Evolutionary conservation across 441 rosid genomes (phyloP).

Genomic region (Flueggea neowawraea): DNA sequence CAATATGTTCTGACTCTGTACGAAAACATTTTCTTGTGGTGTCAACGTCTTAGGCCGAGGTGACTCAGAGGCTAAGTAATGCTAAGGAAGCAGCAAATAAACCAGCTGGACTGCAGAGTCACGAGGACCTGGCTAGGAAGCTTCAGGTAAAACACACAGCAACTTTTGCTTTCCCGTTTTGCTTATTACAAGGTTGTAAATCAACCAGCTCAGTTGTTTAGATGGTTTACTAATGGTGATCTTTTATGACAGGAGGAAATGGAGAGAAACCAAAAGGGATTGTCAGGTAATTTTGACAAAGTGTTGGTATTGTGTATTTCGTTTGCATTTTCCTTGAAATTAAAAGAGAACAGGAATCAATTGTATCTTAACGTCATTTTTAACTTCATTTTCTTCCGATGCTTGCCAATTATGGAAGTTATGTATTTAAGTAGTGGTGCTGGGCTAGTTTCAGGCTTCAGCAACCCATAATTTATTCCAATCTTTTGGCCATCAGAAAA

Average conservation of each 20-base stretch:
- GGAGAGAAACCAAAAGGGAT: conserved; percentile 80
- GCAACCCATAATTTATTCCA: too few species aligned
- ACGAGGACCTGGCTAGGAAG: conserved; percentile 94
- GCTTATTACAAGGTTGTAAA: background rate
- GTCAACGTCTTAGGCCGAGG: conserved; percentile 65
- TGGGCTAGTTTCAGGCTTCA: background rate
- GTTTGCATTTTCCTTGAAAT: background rate
- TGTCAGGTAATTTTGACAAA: conserved; percentile 47
- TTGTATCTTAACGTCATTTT: background rate
- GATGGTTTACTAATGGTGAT: conserved; percentile 11
- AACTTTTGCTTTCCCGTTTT: background rate
- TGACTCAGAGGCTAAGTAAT: conserved; percentile 86
- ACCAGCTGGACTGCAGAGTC: conserved; percentile 67
- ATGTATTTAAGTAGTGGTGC: background rate
- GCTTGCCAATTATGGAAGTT: background rate
- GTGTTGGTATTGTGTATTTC: background rate
- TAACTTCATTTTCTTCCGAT: background rate
- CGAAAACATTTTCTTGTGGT: background rate
- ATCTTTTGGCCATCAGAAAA: background rate
- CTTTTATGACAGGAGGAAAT: conserved; percentile 81
- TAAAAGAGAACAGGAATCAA: too few species aligned
- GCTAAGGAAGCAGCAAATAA: conserved; percentile 74
- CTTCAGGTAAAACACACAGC: conserved; percentile 54
- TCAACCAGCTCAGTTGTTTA: background rate
- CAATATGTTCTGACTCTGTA: background rate